Conservation (phyloP, 2,329 filamentous ascomycete species). For the Phyllosticta capitalensis region DNA sequence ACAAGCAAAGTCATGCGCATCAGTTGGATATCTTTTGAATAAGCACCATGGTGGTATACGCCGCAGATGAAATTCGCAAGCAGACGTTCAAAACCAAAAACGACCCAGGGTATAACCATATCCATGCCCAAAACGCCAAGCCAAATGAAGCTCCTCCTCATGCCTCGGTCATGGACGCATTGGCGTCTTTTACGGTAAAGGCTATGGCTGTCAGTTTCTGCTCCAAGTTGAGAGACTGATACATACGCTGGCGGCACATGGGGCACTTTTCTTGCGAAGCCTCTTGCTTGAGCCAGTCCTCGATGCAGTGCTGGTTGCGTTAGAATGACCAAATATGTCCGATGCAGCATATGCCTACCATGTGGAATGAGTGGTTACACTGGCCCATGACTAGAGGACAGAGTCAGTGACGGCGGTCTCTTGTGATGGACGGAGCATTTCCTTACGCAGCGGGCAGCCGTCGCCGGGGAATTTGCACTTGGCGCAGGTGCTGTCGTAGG, state of each 20-base stretch:
- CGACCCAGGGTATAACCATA: conserved; percentile 6
- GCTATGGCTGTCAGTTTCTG: conserved; percentile 19
- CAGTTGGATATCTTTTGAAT: background rate
- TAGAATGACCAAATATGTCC: background rate
- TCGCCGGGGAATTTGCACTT: conserved; percentile 97
- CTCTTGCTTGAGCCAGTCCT: conserved; percentile 93
- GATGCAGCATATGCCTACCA: conserved; percentile 46
- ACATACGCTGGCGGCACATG: conserved; percentile 89
- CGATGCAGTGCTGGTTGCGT: conserved; percentile 70
- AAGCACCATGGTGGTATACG: background rate
- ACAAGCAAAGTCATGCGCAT: background rate
- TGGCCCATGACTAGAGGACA: conserved; percentile 69
- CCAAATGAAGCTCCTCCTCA: background rate
- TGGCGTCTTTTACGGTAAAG: conserved; percentile 29
- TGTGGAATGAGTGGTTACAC: conserved; percentile 96
- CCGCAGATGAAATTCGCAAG: background rate
- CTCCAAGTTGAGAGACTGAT: background rate
- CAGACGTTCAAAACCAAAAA: background rate
- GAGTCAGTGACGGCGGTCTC: background rate
- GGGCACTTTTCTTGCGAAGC: conserved; percentile 88
- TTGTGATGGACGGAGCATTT: conserved; percentile 1
- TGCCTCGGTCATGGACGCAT: conserved; percentile 7
- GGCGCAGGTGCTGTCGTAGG: conserved; percentile 95
- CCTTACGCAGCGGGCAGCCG: conserved; percentile 80
- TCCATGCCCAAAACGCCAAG: conserved; percentile 2